phyloP scores from a whole-genome alignment of 1,139 yeast genomes.

The Candida glucosophila region DNA sequence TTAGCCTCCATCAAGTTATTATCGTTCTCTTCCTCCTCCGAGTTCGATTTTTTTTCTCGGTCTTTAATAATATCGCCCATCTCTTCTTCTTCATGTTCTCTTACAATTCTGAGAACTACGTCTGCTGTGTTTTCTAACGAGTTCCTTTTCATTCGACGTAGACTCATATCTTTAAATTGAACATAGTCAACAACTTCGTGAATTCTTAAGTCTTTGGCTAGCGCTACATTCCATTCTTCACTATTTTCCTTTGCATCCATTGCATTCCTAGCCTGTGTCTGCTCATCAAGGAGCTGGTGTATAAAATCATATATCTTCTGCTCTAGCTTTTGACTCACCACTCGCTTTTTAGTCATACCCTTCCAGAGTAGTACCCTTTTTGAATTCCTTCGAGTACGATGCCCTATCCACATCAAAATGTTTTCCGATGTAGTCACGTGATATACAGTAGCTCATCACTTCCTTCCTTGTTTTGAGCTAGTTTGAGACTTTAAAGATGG shows the following conservation, averaged over 20 bases:
- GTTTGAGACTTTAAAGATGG: too few species aligned
- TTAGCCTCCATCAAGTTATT: conserved; percentile 51
- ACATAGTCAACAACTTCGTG: conserved; percentile 47
- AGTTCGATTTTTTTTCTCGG: conserved; percentile 22
- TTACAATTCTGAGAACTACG: conserved; percentile 38
- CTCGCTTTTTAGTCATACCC: conserved; percentile 11
- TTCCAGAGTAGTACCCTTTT: neutral
- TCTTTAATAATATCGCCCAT: conserved; percentile 23
- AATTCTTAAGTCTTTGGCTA: conserved; percentile 50
- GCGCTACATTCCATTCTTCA: conserved; percentile 45
- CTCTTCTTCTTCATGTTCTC: conserved; percentile 36
- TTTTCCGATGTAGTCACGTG: too few species aligned
- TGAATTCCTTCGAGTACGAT: too few species aligned
- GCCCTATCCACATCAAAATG: too few species aligned
- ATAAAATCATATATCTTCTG: conserved; percentile 42
- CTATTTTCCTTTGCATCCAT: conserved; percentile 22
- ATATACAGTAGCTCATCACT: too few species aligned
- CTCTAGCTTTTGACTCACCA: conserved; percentile 31
- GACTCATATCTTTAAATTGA: conserved; percentile 51
- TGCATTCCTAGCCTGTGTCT: conserved; percentile 31
- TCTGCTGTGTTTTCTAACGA: conserved; percentile 51
- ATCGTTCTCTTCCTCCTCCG: conserved; percentile 20
- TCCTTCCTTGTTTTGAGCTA: too few species aligned
- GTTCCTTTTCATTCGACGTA: conserved; percentile 57
- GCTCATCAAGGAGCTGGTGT: conserved; percentile 43